Evolutionary conservation across 768 basidiomycete species (phyloP).

Genomic region (Auricularia sp.): DNA sequence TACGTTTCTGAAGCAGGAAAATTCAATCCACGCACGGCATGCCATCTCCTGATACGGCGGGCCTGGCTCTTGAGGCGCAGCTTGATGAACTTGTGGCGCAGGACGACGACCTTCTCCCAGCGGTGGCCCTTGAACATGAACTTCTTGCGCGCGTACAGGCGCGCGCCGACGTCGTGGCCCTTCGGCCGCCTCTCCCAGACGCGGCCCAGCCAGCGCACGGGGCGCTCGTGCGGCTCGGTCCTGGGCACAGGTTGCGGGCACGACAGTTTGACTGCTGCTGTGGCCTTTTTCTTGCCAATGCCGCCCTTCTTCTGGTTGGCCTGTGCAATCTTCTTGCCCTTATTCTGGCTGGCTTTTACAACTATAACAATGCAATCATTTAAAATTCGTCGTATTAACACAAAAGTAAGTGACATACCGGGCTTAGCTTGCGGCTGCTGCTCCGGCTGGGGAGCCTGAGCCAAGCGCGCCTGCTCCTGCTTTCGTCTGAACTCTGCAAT

Average conservation of each 20-base stretch:
- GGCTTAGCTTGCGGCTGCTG: no score
- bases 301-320: neutral
- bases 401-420: no score
- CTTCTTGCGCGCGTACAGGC: constrained; percentile 67
- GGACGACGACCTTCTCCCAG: constrained; percentile 40
- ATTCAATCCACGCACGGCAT: constrained; percentile 3
- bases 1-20: no score
- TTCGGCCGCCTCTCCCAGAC: constrained; percentile 28
- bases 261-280: neutral
- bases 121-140: constrained; percentile 92
- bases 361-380: no score
- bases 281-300: no score
- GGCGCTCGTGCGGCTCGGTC: neutral
- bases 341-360: no score
- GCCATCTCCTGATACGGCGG: constrained; percentile 3
- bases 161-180: constrained; percentile 48
- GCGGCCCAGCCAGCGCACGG: constrained; percentile 34
- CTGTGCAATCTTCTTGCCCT: no score
- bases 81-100: constrained; percentile 6
- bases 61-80: constrained; percentile 3
- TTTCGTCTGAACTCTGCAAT: constrained; percentile 8
- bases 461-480: neutral
- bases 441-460: neutral
- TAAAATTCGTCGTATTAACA: no score
- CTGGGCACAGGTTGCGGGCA: neutral